These are phyloP conservation scores for Barbatosphaeria neglecta DNA, from an alignment of 495 filamentous ascomycete species.

Conservation along the genomic window DNA sequence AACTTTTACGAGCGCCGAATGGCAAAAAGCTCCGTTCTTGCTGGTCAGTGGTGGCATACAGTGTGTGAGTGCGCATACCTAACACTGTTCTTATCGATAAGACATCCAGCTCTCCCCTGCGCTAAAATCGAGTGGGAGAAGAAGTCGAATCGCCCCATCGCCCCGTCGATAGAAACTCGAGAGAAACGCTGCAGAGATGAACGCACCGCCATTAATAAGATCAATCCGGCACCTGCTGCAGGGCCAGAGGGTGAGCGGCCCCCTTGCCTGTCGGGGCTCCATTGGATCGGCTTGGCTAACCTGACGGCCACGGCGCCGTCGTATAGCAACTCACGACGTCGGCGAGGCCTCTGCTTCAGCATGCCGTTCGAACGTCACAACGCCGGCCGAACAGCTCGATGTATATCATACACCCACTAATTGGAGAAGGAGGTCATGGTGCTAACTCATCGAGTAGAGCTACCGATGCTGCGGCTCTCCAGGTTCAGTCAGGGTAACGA, in stretches of 20 bases:
- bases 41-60: too few species aligned
- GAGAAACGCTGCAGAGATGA: constrained; percentile 17
- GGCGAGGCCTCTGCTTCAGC: not conserved
- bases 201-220: constrained; percentile 20
- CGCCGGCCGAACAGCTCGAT: not conserved
- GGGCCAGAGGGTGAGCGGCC: constrained; percentile 16
- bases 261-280: not conserved
- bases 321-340: not conserved
- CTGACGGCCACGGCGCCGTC: too few species aligned
- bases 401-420: not conserved
- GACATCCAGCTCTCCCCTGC: constrained; percentile 2
- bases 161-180: constrained; percentile 2
- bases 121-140: constrained; percentile 3
- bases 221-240: constrained; percentile 17
- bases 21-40: too few species aligned
- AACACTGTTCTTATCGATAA: constrained; percentile 24
- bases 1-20: too few species aligned
- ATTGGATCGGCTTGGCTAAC: not conserved
- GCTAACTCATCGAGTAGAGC: not conserved
- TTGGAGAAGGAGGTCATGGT: not conserved
- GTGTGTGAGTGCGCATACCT: not conserved
- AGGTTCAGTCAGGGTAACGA: not conserved
- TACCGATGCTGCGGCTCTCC: not conserved
- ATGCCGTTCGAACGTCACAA: not conserved
- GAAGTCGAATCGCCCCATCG: not conserved